A percentile compares a stretch with the other conserved stretches of the same genome.
Conservation (phyloP, 1,139 yeast genomes). For the Arxiozyma telluris region DNA sequence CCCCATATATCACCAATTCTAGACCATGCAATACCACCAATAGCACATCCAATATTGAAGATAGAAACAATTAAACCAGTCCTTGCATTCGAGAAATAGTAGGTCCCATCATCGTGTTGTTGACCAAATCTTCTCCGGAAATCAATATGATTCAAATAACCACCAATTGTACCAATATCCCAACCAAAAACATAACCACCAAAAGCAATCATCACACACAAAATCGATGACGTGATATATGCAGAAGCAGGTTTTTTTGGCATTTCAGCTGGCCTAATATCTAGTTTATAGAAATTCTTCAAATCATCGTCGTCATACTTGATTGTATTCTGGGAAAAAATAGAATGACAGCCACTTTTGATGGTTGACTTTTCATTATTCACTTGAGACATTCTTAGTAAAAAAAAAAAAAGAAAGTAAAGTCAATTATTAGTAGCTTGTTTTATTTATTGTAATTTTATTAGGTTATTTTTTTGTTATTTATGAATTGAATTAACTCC, state of each 20-base stretch:
- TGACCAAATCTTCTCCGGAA: slow-evolving; percentile 39
- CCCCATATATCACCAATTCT: slow-evolving; percentile 8
- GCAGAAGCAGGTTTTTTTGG: slow-evolving; percentile 9
- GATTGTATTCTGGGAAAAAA: slow-evolving; percentile 1
- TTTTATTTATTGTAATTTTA: not conserved
- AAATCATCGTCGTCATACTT: slow-evolving; percentile 3
- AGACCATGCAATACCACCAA: slow-evolving; percentile 8
- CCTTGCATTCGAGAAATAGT: slow-evolving; percentile 40
- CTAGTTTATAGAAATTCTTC: not conserved
- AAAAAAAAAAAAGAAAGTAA: not conserved
- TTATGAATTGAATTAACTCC: no score
- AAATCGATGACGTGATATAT: slow-evolving; percentile 5
- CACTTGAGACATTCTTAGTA: slow-evolving; percentile 2
- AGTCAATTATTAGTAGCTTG: not conserved
- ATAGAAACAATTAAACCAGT: slow-evolving; percentile 7
- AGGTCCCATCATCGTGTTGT: slow-evolving; percentile 23
- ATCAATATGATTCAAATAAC: slow-evolving; percentile 61
- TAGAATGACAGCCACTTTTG: slow-evolving; percentile 5
- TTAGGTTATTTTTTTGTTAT: not conserved
- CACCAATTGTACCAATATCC: slow-evolving; percentile 71
- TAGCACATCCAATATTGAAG: slow-evolving; percentile 8
- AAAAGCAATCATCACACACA: slow-evolving; percentile 44
- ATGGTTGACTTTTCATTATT: not conserved
- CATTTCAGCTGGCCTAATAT: slow-evolving; percentile 4
- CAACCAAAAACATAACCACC: slow-evolving; percentile 65